Percentiles rank a stretch among this genome's conserved stretches.
Evolutionary conservation across 1,139 yeast genomes (phyloP).

Genomic region (Candida mesenterica): DNA sequence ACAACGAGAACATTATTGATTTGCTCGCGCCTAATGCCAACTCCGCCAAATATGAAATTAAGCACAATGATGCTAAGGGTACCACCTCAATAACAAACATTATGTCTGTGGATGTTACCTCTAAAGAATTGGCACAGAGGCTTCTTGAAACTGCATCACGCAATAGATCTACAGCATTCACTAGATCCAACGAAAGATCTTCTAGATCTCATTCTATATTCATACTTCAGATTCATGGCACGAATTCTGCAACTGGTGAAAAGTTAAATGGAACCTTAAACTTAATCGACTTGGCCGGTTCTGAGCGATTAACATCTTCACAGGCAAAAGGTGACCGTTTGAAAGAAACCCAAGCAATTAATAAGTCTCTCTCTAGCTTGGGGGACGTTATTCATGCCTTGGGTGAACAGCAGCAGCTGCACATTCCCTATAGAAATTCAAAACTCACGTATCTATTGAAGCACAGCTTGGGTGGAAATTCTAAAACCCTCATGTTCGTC

Average conservation of each 20-base stretch:
- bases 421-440: constrained; percentile 55
- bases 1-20: constrained; percentile 79
- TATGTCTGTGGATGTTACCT: constrained; percentile 46
- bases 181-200: constrained; percentile 78
- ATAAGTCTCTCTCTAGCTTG: constrained; percentile 80
- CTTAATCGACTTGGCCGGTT: constrained; percentile 82
- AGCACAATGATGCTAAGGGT: constrained; percentile 58
- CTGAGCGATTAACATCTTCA: constrained; percentile 77
- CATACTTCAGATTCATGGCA: constrained; percentile 59
- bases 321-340: constrained; percentile 79
- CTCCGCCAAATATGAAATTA: constrained; percentile 58
- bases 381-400: constrained; percentile 89
- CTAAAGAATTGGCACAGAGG: constrained; percentile 49
- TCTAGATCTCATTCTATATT: constrained; percentile 71
- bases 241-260: constrained; percentile 50
- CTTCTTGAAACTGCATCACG: constrained; percentile 55
- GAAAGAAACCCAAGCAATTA: constrained; percentile 86
- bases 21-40: constrained; percentile 40
- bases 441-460: constrained; percentile 79
- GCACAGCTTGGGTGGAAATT: constrained; percentile 79
- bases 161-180: constrained; percentile 78
- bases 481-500: constrained; percentile 93
- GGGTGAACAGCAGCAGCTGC: constrained; percentile 36
- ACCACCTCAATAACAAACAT: constrained; percentile 63
- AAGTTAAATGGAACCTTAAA: constrained; percentile 62